Evolutionary conservation across 1,284 basidiomycete genomes (phyloP).

Genomic region (Tylopilus orsonianus): DNA sequence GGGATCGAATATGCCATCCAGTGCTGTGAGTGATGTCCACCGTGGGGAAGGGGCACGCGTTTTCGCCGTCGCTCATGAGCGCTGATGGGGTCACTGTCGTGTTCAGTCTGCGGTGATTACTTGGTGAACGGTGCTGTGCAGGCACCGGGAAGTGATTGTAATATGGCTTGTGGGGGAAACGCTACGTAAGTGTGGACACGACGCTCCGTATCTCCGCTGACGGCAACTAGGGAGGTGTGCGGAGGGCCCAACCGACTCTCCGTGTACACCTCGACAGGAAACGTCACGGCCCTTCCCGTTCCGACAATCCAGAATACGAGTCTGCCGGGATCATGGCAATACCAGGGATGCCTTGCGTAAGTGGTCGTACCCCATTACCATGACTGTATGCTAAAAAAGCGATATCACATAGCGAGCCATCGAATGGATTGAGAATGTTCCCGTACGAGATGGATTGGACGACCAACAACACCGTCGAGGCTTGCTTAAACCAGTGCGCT

Average conservation of each 20-base stretch:
- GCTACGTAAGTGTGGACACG: constrained; percentile 45
- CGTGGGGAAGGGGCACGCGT: not conserved
- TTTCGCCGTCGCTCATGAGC: too few species aligned
- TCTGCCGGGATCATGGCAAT: constrained; percentile 62
- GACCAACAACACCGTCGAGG: constrained; percentile 59
- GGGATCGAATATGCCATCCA: constrained; percentile 44
- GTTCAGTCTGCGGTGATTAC: constrained; percentile 60
- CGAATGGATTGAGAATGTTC: constrained; percentile 44
- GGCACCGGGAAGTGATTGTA: constrained; percentile 53
- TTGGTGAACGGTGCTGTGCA: constrained; percentile 57
- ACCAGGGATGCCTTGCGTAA: constrained; percentile 66
- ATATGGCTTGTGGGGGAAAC: constrained; percentile 66
- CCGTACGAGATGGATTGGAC: constrained; percentile 58
- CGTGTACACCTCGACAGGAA: constrained; percentile 56
- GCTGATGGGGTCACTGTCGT: constrained; percentile 8
- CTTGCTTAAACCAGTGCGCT: constrained; percentile 63
- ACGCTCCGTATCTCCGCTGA: not conserved
- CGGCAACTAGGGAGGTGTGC: constrained; percentile 53
- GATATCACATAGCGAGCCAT: constrained; percentile 33
- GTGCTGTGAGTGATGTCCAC: constrained; percentile 51
- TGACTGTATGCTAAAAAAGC: not conserved
- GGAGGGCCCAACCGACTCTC: constrained; percentile 71
- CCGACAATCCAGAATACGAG: constrained; percentile 53
- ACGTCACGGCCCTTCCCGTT: constrained; percentile 55
- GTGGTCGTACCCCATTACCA: constrained; percentile 17